Evolutionary conservation across 768 basidiomycete species (phyloP), one percentile per base, ranked within the genome.

Genomic region (Mycena venus): DNA sequence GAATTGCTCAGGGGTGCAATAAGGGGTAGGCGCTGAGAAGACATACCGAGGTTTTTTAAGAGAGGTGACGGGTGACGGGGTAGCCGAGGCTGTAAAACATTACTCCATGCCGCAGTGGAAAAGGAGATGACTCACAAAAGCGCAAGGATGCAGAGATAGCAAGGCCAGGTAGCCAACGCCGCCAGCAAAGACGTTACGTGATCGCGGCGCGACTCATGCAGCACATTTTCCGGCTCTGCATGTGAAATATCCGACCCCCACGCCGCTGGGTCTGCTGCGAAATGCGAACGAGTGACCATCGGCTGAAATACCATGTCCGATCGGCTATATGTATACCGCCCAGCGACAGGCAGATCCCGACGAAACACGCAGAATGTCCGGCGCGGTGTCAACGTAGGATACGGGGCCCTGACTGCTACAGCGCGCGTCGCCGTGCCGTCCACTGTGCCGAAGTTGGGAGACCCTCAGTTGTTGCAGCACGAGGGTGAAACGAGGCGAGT

Each of bases 41-140:
- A 74, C 81, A 70, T 25, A 87, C 91, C 78, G 36, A 38, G 36
- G 31, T 73, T 17, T 38, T 36, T 67, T n/a, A n/a, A n/a, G n/a
- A n/a, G 40, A 73, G 73, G 51, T 65, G 64, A 4, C 49, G 40
- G 8, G 65, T 36, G 23, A 70, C 42, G 27, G 75, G 68, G 59
- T 73, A 92, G 88, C 81, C 94, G 88, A n/a, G 93, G 93, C 78
- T 92, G 21, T 10, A 15, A 15, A 2, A 8, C 27, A 15, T 64
- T n/a, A 49, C 34, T 34, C 21, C 23, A 23, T 27, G 70, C 2
- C 5, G 32, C 17, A 47, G 27, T 32, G 32, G 19, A n/a, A 58
- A 42, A 12, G 23, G 12, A 55, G 4, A 29, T 19, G 27, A 70
- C 67, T 15, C 25, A 75, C 74, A 75, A 75, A 12, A 75, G 34